Percentiles rank a stretch among this genome's conserved stretches.
Conservation (phyloP, 2,329 filamentous ascomycete genomes). For the Ophiostoma pallidulum region DNA sequence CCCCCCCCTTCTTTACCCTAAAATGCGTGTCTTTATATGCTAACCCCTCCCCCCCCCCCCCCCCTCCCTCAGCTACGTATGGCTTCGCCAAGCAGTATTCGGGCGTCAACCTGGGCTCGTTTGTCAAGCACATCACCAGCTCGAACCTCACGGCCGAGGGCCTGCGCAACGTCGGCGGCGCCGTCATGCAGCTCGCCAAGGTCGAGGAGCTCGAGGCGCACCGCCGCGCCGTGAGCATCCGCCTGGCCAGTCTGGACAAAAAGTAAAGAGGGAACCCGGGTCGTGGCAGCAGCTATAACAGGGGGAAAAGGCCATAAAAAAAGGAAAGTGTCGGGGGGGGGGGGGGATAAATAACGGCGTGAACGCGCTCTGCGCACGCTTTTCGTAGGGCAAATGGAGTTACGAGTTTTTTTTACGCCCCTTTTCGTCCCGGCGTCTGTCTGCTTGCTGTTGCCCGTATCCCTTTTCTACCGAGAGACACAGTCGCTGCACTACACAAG, state of each 20-base stretch:
- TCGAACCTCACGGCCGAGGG: conserved; percentile 82
- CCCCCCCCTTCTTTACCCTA: background rate
- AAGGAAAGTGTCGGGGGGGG: too few relatives aligned
- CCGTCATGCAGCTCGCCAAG: conserved; percentile 90
- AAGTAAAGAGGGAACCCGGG: background rate
- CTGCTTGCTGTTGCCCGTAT: too few relatives aligned
- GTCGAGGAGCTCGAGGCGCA: conserved; percentile 95
- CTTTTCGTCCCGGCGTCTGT: too few relatives aligned
- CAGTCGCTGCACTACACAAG: too few relatives aligned
- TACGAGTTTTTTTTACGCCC: too few relatives aligned
- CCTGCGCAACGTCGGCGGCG: conserved; percentile 71
- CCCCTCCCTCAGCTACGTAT: conserved; percentile 79
- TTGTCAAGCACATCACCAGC: conserved; percentile 96
- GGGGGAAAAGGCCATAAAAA: background rate
- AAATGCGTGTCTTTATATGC: too few relatives aligned
- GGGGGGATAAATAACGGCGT: too few relatives aligned
- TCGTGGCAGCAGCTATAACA: too few relatives aligned
- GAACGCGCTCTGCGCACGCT: too few relatives aligned
- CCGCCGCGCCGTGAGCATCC: conserved; percentile 78
- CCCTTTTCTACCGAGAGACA: too few relatives aligned
- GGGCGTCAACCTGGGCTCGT: conserved; percentile 90
- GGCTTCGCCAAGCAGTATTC: conserved; percentile 98
- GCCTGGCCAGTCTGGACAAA: conserved; percentile 36
- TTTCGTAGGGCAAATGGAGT: too few relatives aligned
- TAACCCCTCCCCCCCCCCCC: too few relatives aligned